Evolutionary conservation across 257 asterid species (phyloP).

Genomic region (Hygrophila difformis): DNA sequence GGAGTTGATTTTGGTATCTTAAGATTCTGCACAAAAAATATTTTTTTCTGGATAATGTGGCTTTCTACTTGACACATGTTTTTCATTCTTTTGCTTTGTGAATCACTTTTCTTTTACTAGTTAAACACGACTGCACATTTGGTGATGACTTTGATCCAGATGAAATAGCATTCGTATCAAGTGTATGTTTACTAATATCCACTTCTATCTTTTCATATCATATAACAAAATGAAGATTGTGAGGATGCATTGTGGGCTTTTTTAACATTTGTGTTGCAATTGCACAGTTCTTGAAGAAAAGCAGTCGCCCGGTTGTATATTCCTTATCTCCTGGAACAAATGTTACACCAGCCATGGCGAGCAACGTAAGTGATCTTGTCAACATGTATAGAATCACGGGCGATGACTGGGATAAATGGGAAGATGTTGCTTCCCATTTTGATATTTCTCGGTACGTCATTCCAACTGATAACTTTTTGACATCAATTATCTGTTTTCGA

Average conservation of each 20-base stretch:
- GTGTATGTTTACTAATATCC: conserved; percentile 35
- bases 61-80: too few relatives aligned
- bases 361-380: conserved; percentile 48
- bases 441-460: conserved; percentile 55
- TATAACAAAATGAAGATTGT: too few relatives aligned
- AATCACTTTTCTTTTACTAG: conserved; percentile 35
- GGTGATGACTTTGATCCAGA: conserved; percentile 67
- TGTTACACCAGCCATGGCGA: conserved; percentile 77
- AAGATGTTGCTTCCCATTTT: conserved; percentile 68
- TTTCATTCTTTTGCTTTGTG: conserved; percentile 1
- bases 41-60: too few relatives aligned
- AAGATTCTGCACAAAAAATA: too few relatives aligned
- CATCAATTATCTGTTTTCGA: neutral
- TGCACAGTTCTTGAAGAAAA: conserved; percentile 51
- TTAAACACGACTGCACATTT: conserved; percentile 88
- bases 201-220: neutral
- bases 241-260: too few relatives aligned
- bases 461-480: neutral
- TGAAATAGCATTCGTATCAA: conserved; percentile 75
- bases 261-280: neutral
- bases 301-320: conserved; percentile 50
- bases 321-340: conserved; percentile 86
- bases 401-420: conserved; percentile 98
- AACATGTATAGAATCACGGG: conserved; percentile 94
- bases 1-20: conserved; percentile 87